phyloP scores from a whole-genome alignment of 176 grass and related monocot species.

The Oryza glumipatula region DNA sequence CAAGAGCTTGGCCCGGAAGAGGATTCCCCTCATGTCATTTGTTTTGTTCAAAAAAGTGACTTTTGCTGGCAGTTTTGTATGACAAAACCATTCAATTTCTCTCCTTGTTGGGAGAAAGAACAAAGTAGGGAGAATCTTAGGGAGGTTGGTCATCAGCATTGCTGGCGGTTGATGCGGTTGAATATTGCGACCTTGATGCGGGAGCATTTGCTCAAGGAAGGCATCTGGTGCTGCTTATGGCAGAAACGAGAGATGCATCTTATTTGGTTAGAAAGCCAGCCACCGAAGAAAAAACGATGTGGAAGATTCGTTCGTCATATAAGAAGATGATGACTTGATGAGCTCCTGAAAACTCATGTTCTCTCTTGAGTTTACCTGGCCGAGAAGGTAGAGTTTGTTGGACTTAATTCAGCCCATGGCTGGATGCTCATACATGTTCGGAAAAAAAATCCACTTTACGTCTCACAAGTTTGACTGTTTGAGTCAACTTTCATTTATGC shows the following conservation, averaged over 20 bases:
- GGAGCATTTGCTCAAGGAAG: slow-evolving; percentile 13
- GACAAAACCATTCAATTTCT: neutral
- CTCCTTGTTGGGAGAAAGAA: slow-evolving; percentile 6
- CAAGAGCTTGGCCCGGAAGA: neutral
- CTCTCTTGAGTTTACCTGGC: neutral
- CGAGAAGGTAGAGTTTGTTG: neutral
- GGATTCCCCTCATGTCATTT: slow-evolving; percentile 27
- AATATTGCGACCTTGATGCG: neutral
- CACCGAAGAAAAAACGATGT: neutral
- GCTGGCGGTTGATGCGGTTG: slow-evolving; percentile 22
- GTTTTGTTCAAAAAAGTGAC: neutral
- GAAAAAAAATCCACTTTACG: too few relatives aligned
- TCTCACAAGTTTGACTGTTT: too few relatives aligned
- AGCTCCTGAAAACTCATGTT: too few relatives aligned
- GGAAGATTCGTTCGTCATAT: neutral
- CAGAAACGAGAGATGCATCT: neutral
- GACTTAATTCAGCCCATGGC: neutral
- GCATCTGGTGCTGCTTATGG: slow-evolving; percentile 31
- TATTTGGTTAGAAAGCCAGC: too few relatives aligned
- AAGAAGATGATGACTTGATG: neutral
- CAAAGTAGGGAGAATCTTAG: slow-evolving; percentile 24
- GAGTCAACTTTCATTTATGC: too few relatives aligned
- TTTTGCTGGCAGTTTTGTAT: neutral
- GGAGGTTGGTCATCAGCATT: slow-evolving; percentile 21
- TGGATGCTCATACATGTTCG: too few relatives aligned